These are phyloP conservation scores for Wickerhamomyces bisporus DNA, from an alignment of 805 yeast species.

Conservation along the genomic window DNA sequence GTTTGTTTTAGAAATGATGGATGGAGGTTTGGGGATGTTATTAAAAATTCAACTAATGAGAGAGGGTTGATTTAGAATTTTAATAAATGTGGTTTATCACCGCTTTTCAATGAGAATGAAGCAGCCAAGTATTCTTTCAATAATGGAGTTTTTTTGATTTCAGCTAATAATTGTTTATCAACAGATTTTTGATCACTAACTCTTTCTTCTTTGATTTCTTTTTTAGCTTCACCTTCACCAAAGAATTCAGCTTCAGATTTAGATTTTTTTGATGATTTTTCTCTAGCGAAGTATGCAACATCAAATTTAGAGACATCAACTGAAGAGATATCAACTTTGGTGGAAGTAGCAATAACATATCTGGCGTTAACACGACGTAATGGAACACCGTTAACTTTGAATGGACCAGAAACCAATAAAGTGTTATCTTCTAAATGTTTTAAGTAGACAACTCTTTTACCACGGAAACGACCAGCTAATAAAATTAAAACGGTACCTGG, in stretches of 20 bases:
- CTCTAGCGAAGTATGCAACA: constrained; percentile 95
- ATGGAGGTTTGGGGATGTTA: no score
- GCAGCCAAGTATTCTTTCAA: constrained; percentile 95
- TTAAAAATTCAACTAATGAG: no score
- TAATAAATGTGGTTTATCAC: constrained; percentile 98
- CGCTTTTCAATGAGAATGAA: constrained; percentile 93
- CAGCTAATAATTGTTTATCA: constrained; percentile 87
- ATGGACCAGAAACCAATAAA: constrained; percentile 95
- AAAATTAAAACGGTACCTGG: constrained; percentile 98
- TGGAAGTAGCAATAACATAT: constrained; percentile 98
- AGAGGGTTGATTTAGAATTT: constrained; percentile 65
- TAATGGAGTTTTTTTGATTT: constrained; percentile 95
- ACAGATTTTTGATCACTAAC: constrained; percentile 94
- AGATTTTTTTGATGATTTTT: constrained; percentile 75
- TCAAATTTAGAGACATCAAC: constrained; percentile 88
- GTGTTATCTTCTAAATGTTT: constrained; percentile 98
- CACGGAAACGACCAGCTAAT: constrained; percentile 99
- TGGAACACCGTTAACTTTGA: constrained; percentile 99
- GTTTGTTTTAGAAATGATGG: no score
- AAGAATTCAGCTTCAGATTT: constrained; percentile 93
- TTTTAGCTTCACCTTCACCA: constrained; percentile 68
- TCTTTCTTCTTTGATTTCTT: constrained; percentile 90
- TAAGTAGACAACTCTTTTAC: constrained; percentile 98
- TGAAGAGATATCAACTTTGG: constrained; percentile 73
- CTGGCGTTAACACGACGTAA: constrained; percentile 98